Conservation (phyloP, 768 basidiomycete species). For the Pisolithus albus region DNA sequence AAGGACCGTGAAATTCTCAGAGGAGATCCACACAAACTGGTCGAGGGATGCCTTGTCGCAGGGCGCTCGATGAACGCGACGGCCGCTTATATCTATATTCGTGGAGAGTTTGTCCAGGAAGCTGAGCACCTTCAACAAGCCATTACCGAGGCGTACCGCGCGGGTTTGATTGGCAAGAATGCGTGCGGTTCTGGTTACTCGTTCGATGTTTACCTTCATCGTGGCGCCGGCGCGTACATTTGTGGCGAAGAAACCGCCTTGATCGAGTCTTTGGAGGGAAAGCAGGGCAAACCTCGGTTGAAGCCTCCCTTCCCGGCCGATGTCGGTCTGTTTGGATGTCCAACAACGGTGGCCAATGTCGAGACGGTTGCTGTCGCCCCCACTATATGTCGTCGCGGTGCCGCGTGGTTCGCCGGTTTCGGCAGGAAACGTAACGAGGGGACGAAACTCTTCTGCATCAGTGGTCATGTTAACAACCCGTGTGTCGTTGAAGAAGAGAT, state of each 20-base stretch:
- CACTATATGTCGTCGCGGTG: conserved; percentile 88
- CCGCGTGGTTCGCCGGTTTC: conserved; percentile 87
- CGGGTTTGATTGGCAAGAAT: conserved; percentile 82
- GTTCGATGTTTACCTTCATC: conserved; percentile 99
- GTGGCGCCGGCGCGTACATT: conserved; percentile 97
- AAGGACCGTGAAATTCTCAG: conserved; percentile 98
- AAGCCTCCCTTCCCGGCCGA: conserved; percentile 99
- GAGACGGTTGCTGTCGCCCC: conserved; percentile 98
- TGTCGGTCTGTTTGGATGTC: conserved; percentile 95
- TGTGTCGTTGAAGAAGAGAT: conserved; percentile 99
- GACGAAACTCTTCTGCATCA: conserved; percentile 96
- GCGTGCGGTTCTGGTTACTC: conserved; percentile 87
- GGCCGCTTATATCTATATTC: conserved; percentile 99
- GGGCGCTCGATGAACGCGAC: conserved; percentile 96
- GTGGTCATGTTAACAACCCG: conserved; percentile 96
- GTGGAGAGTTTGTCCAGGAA: conserved; percentile 96
- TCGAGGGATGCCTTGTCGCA: conserved; percentile 96
- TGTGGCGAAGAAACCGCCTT: conserved; percentile 98
- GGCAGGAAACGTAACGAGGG: conserved; percentile 90
- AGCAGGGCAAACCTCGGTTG: conserved; percentile 95
- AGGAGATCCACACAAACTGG: conserved; percentile 96
- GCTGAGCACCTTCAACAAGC: conserved; percentile 92
- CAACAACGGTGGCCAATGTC: conserved; percentile 95
- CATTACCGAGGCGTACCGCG: conserved; percentile 89
- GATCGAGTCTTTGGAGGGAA: conserved; percentile 95